Evolutionary conservation across 345 rosid species (phyloP).

Genomic region (Nephelium lappaceum): DNA sequence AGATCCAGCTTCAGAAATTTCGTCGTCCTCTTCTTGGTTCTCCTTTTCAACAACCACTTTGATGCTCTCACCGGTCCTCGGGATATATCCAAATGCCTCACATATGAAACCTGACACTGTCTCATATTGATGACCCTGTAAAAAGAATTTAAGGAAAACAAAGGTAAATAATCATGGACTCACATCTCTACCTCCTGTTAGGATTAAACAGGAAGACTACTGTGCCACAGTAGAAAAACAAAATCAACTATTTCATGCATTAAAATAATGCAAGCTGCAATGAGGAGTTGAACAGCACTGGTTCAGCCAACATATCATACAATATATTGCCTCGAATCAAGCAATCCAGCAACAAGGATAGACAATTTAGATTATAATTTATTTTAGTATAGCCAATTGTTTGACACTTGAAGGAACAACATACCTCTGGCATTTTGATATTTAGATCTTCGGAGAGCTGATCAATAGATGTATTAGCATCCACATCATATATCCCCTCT

Average conservation of each 20-base stretch:
- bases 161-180: not conserved
- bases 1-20: slow-evolving; percentile 60
- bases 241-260: not conserved
- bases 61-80: slow-evolving; percentile 90
- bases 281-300: not conserved
- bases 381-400: not conserved
- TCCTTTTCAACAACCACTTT: slow-evolving; percentile 81
- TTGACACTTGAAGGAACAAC: not conserved
- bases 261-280: not conserved
- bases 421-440: slow-evolving; percentile 97
- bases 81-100: slow-evolving; percentile 97
- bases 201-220: too few relatives aligned
- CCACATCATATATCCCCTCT: slow-evolving; percentile 91
- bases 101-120: slow-evolving; percentile 96
- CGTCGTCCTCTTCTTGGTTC: slow-evolving; percentile 68
- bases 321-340: not conserved
- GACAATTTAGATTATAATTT: too few relatives aligned
- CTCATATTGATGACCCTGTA: slow-evolving; percentile 95
- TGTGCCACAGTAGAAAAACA: not conserved
- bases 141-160: slow-evolving; percentile 1
- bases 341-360: not conserved
- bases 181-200: not conserved
- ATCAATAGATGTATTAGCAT: slow-evolving; percentile 97
- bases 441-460: slow-evolving; percentile 93
- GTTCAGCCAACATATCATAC: not conserved